phyloP scores from a whole-genome alignment of 2,329 filamentous ascomycete species.

The Aspergillus pseudoviridinutans region DNA sequence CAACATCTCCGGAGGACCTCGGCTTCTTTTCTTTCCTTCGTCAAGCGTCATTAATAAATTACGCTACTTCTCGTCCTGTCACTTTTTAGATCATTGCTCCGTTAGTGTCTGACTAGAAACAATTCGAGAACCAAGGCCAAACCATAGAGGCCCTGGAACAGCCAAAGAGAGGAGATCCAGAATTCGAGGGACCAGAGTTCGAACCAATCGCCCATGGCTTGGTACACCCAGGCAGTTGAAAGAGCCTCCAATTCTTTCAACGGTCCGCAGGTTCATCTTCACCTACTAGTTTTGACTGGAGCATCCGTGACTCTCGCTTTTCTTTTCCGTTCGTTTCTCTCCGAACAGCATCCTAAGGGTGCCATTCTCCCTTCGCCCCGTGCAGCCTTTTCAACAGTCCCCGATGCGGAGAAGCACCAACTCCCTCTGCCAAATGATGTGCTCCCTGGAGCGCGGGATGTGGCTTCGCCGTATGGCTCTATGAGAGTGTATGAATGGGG shows the following conservation, averaged over 20 bases:
- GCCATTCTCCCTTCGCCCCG: conserved; percentile 35
- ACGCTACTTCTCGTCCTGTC: background rate
- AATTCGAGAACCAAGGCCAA: background rate
- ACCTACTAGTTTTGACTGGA: conserved; percentile 32
- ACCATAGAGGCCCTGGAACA: background rate
- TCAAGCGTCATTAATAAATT: background rate
- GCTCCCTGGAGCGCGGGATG: conserved; percentile 60
- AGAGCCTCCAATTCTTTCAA: conserved; percentile 30
- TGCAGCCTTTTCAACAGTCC: conserved; percentile 27
- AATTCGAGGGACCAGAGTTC: background rate
- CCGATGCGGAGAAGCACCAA: conserved; percentile 33
- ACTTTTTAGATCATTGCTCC: background rate
- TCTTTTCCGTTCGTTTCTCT: conserved; percentile 26
- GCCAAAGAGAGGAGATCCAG: background rate
- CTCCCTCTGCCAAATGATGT: conserved; percentile 66
- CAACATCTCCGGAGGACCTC: background rate
- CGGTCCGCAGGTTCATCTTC: conserved; percentile 27
- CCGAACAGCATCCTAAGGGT: conserved; percentile 8
- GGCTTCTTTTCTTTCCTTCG: background rate
- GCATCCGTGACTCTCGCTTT: conserved; percentile 34
- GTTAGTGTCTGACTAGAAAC: background rate
- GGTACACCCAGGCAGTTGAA: conserved; percentile 33
- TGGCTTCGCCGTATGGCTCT: conserved; percentile 59
- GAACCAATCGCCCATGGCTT: conserved; percentile 23
- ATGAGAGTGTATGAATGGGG: conserved; percentile 79